Base-by-base conservation (phyloP, 2,329 filamentous ascomycete species). In the Sporothrix luriei region DNA sequence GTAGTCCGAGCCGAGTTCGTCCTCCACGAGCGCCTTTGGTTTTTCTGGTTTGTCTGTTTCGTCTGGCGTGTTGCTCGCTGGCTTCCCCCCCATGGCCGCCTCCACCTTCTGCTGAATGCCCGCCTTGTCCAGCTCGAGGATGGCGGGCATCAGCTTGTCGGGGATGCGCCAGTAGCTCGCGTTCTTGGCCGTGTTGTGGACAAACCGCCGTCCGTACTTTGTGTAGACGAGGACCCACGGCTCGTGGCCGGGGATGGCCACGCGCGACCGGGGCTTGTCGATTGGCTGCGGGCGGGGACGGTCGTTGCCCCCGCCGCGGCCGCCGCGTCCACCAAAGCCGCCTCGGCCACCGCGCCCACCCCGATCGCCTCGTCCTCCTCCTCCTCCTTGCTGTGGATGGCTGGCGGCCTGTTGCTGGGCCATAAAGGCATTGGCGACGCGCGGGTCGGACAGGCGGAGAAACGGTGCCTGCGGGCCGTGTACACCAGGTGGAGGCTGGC, bases 81-180 rank as follows among this genome's bases (percentile, higher is more conserved):
- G 4, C n/a, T 52, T 46, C 19, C 13, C 10, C 19, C 21, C 10
- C 62, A 49, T 51, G 4, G n/a, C 29, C 40, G 38, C n/a, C 24
- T 26, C 21, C 19, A 54, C 49, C 49, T 88, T 87, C 75, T 85
- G 79, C 80, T 87, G 82, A 80, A 90, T 90, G 71, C 87, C 86
- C 73, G 90, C 88, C 77, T 90, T 88, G 78, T 97, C 93, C 69
- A 92, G 82, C 72, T 88, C 85, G 66, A 90, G 74, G 68, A 95
- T 91, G 16, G 88, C 93, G 71, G 90, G 89, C 85, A 94, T 90
- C 48, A 99, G 84, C 77, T 95, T 90, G 69, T 92, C 88, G 0
- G 95, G 95, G 75, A 97, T 95, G 76, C 93, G 93, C 95, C 96
- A 99, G 79, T 93, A 93, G 79, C 94, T 98, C 74, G 93, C 86